These are phyloP conservation scores for Gentiana macrophylla DNA, from an alignment of 257 asterid species.

Conservation along the genomic window DNA sequence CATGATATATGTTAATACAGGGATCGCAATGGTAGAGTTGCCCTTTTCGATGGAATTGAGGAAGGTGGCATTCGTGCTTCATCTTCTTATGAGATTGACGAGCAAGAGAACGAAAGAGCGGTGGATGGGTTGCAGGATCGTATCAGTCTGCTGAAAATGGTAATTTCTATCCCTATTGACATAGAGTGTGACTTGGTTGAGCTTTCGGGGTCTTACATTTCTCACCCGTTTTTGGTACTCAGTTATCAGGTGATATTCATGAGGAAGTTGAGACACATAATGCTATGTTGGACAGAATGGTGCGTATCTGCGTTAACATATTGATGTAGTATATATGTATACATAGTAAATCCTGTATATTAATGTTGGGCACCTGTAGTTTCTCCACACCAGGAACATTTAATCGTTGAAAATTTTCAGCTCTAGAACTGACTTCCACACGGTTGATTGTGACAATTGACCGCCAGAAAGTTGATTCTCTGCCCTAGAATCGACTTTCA, in stretches of 20 bases:
- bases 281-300: slow-evolving; percentile 87
- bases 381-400: too few species aligned
- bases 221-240: slow-evolving; percentile 17
- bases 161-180: slow-evolving; percentile 18
- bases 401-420: not conserved
- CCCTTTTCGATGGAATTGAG: slow-evolving; percentile 98
- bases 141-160: slow-evolving; percentile 74
- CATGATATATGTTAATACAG: slow-evolving; percentile 20
- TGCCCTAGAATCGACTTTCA: too few species aligned
- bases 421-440: not conserved
- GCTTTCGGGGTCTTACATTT: slow-evolving; percentile 1
- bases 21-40: slow-evolving; percentile 68
- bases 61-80: slow-evolving; percentile 92
- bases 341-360: too few species aligned
- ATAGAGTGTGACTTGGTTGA: not conserved
- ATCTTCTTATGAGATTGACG: slow-evolving; percentile 79
- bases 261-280: slow-evolving; percentile 92
- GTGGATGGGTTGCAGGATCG: slow-evolving; percentile 80
- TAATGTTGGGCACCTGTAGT: too few species aligned
- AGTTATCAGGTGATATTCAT: slow-evolving; percentile 86
- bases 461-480: too few species aligned
- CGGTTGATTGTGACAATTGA: too few species aligned
- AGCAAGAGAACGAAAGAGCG: slow-evolving; percentile 80
- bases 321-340: too few species aligned
- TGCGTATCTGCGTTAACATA: slow-evolving; percentile 7